phyloP scores from a whole-genome alignment of 345 rosid genomes.

The rapeseed (Brassica napus) region DNA sequence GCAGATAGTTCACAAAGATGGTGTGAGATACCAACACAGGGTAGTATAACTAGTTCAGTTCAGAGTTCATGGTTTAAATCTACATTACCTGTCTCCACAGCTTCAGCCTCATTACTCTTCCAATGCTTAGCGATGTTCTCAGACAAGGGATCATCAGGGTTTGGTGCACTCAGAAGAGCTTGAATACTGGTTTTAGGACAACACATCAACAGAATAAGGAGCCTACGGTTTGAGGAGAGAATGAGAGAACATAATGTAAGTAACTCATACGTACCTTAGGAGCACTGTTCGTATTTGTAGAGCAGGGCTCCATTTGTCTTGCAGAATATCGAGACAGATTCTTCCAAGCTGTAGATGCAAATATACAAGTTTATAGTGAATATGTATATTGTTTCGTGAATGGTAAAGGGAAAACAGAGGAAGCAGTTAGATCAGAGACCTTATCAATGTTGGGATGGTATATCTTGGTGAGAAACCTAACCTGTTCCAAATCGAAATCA shows the following conservation, averaged over 20 bases:
- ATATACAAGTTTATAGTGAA: background rate
- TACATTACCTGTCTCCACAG: constrained; percentile 90
- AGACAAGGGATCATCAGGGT: constrained; percentile 96
- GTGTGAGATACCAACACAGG: background rate
- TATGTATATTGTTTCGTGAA: constrained; percentile 4
- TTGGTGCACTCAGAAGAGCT: constrained; percentile 97
- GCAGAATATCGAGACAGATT: constrained; percentile 71
- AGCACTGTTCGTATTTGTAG: constrained; percentile 96
- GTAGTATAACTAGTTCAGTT: background rate
- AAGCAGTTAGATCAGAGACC: constrained; percentile 45
- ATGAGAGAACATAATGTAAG: background rate
- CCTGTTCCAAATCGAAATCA: constrained; percentile 52
- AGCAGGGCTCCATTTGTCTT: constrained; percentile 99
- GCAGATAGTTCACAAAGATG: constrained; percentile 3
- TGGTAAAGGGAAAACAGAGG: background rate
- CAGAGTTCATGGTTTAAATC: background rate
- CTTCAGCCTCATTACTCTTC: constrained; percentile 94
- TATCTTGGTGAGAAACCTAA: constrained; percentile 95
- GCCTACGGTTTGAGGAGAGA: background rate
- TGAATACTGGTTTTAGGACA: constrained; percentile 55
- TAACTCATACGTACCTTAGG: constrained; percentile 59
- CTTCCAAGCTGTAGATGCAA: constrained; percentile 73
- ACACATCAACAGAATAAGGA: background rate
- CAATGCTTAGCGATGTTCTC: constrained; percentile 99
- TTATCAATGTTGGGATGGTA: constrained; percentile 98